Evolutionary conservation across 2,329 filamentous ascomycete species (phyloP), one percentile per base, ranked within the genome.

Genomic region (Sarocladium kiliense): DNA sequence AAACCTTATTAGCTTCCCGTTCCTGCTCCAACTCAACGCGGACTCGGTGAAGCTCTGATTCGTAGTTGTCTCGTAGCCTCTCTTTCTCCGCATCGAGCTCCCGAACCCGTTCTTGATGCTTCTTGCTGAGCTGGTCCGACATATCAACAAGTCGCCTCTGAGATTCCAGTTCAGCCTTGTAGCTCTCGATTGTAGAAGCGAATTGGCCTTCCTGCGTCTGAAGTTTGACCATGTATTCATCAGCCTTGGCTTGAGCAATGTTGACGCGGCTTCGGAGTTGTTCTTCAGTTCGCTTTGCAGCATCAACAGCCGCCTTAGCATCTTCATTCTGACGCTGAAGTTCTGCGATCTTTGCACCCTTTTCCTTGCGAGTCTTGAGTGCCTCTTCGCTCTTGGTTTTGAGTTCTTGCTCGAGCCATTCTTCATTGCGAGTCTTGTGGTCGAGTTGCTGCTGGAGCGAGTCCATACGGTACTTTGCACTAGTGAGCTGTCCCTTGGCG

Each of bases 361-460:
- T 97, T 68, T 99, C 94, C 67, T 96, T 97, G 59, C 94, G 85
- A 71, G 89, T 93, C 66, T 92, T 96, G 61, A 93, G 82, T 49
- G 91, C 85, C 67, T 99, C 94, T 9, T 86, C 83, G 58, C 83
- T 87, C 74, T 96, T 96, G 0, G 89, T 92, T 75, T 96, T 93
- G 21, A 97, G 80, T 70, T 99, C 94, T 41, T 80, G 85, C 66
- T 97, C 91, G 55, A 94, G 87, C 89, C 91, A 99, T 63, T 97
- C 93, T 60, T 90, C 89, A 74, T 91, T 96, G 65, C 88, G 88
- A 68, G 91, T 91, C 18, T 93, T 84, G 55, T 95, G 78, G 41
- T 96, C 91, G 34, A 97, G 80, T 69, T 97, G 92, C 69, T 97
- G 92, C 69, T 94, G 86, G 12, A 97, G 76, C 27, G 86, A 88